These are phyloP conservation scores for Phytophthora macrochlamydospora DNA, from an alignment of 352 stramenopile genomes.

Conservation along the genomic window DNA sequence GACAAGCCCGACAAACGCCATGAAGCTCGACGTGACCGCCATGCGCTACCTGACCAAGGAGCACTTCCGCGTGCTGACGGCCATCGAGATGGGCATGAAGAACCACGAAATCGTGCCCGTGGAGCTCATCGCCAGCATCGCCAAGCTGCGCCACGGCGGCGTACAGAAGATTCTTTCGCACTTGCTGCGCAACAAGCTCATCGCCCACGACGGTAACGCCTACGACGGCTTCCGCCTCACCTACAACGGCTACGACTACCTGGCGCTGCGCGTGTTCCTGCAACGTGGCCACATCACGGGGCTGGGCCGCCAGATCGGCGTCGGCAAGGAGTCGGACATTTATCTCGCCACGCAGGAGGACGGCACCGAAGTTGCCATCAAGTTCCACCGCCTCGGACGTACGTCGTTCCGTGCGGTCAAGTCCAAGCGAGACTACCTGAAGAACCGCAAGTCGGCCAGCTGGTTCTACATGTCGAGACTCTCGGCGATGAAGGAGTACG, in stretches of 20 bases:
- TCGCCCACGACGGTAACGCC: slow-evolving; percentile 96
- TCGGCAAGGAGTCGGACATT: slow-evolving; percentile 99
- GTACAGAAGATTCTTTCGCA: slow-evolving; percentile 97
- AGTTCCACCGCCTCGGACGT: slow-evolving; percentile 99
- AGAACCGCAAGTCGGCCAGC: slow-evolving; percentile 93
- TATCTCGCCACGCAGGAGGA: slow-evolving; percentile 95
- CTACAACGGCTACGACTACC: slow-evolving; percentile 99
- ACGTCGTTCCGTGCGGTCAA: slow-evolving; percentile 98
- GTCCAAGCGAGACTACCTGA: slow-evolving; percentile 98
- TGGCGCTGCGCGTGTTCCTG: slow-evolving; percentile 97
- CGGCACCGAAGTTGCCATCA: slow-evolving; percentile 98
- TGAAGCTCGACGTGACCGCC: slow-evolving; percentile 94
- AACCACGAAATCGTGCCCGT: slow-evolving; percentile 98
- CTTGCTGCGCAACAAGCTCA: slow-evolving; percentile 97
- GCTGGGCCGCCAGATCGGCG: slow-evolving; percentile 95
- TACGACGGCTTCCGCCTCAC: slow-evolving; percentile 99
- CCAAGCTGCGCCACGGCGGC: slow-evolving; percentile 97
- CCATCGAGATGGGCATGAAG: slow-evolving; percentile 99
- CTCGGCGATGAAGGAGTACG: slow-evolving; percentile 98
- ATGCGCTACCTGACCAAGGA: slow-evolving; percentile 94
- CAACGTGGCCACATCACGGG: slow-evolving; percentile 91
- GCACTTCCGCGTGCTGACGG: slow-evolving; percentile 98
- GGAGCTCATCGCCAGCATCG: slow-evolving; percentile 96
- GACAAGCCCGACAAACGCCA: slow-evolving; percentile 31
- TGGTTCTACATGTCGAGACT: slow-evolving; percentile 99